These are phyloP conservation scores for Xylaria venustula DNA, from an alignment of 495 filamentous ascomycete genomes.

Conservation along the genomic window DNA sequence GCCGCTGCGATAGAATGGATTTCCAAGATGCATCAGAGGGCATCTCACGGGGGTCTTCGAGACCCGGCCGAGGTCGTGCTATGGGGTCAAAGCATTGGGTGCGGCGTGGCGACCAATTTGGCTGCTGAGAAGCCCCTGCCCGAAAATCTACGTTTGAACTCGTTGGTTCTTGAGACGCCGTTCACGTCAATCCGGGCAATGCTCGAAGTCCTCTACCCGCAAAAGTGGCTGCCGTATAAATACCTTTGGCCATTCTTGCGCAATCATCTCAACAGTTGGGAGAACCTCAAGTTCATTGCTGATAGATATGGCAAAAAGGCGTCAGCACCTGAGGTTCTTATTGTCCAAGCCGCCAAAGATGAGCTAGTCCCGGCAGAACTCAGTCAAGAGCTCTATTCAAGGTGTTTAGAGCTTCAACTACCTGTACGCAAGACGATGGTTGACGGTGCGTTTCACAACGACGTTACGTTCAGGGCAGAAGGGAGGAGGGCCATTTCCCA, in stretches of 20 bases:
- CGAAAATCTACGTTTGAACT: constrained; percentile 34
- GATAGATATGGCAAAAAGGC: constrained; percentile 15
- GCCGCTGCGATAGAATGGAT: constrained; percentile 60
- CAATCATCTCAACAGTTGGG: constrained; percentile 46
- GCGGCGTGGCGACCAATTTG: constrained; percentile 56
- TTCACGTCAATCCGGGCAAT: constrained; percentile 72
- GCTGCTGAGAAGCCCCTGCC: constrained; percentile 29
- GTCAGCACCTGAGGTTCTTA: constrained; percentile 44
- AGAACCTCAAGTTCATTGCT: constrained; percentile 37
- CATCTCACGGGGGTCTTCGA: constrained; percentile 10
- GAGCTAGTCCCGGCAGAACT: constrained; percentile 65
- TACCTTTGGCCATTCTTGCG: constrained; percentile 50
- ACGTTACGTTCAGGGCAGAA: constrained; percentile 41
- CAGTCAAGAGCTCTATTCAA: constrained; percentile 46
- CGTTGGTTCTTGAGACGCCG: constrained; percentile 72
- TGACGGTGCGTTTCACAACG: constrained; percentile 44
- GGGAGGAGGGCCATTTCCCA: constrained; percentile 42
- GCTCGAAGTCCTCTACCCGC: constrained; percentile 72
- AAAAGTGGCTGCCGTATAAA: constrained; percentile 76
- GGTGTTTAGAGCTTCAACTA: constrained; percentile 40
- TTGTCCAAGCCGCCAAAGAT: constrained; percentile 64
- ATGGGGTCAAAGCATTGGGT: constrained; percentile 83
- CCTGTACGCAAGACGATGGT: constrained; percentile 37
- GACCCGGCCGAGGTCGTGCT: constrained; percentile 53
- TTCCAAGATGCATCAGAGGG: constrained; percentile 13